Base-by-base conservation (phyloP, 371 early-diverging fungal species). In the Rhizopus sp. region DNA sequence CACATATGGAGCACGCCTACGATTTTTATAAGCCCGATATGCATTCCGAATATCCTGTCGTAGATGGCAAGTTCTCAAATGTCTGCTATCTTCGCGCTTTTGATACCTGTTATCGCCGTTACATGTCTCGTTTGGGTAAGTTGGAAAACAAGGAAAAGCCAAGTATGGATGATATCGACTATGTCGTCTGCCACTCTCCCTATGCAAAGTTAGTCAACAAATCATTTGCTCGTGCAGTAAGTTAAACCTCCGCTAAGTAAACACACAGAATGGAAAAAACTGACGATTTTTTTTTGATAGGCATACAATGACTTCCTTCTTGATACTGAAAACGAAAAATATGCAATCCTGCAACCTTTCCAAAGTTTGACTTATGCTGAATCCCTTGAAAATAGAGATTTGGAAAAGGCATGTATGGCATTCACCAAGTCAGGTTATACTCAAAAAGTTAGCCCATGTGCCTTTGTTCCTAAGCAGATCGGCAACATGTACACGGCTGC, bases 21-120 rank as follows among this genome's bases (percentile, higher is more conserved):
- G 99, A 99, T 72, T 99, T 99, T 65, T 88, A 95, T 87, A 99
- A 99, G 86, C 98, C 98, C 59, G 90, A 95, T 75, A 85, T 95
- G 66, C 88, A 90, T 62, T 93, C 93, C 54, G 98, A 96, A 75
- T 98, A 90, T 81, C 98, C 98, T 46, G 88, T 88, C 40, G 95
- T 99, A 37, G 96, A 99, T 71, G 99, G 98, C 33, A 89, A 88
- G 41, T 87, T 95, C 56, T 93, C 95, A 45, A 90, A 94, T 80
- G 82, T 82, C 9, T 95, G 96, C 79, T 99, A 98, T 76, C 78
- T 93, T 61, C 87, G 89, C 55, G 93, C 98, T 30, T 84, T 97
- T 44, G 94, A 95, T 75, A 77, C 83, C 53, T 92, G 93, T 72
- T 98, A 97, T 77, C 64, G 74, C 49, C 84, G 87, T 5, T 96